These are phyloP conservation scores for Saccharomyces pastorianus DNA, from an alignment of 1,139 yeast genomes.

Conservation along the genomic window DNA sequence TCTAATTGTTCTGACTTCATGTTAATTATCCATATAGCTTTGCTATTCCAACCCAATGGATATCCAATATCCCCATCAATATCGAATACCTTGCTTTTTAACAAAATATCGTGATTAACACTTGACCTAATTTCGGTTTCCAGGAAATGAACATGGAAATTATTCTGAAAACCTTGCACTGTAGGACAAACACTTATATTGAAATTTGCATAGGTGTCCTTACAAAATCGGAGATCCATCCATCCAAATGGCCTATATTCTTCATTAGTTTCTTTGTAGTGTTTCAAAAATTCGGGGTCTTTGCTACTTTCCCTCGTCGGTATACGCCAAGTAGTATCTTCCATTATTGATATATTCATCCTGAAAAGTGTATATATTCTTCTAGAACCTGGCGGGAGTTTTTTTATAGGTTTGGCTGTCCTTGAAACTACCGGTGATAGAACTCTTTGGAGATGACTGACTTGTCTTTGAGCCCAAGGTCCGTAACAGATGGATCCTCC, in stretches of 20 bases:
- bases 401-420: conserved; percentile 44
- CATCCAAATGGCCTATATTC: conserved; percentile 69
- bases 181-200: conserved; percentile 49
- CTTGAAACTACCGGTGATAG: conserved; percentile 62
- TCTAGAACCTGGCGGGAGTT: conserved; percentile 40
- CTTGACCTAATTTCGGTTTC: conserved; percentile 68
- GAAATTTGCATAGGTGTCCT: conserved; percentile 43
- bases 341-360: conserved; percentile 44
- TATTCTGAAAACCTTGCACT: conserved; percentile 52
- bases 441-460: conserved; percentile 55
- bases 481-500: conserved; percentile 76
- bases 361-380: conserved; percentile 54
- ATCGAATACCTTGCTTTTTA: conserved; percentile 53
- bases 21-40: conserved; percentile 57
- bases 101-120: conserved; percentile 77
- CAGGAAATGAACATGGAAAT: conserved; percentile 41
- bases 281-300: conserved; percentile 39
- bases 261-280: conserved; percentile 32
- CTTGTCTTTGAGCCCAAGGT: conserved; percentile 90
- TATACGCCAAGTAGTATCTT: conserved; percentile 61
- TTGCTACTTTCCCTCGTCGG: conserved; percentile 84
- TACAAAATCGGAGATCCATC: conserved; percentile 64
- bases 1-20: conserved; percentile 47
- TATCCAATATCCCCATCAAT: conserved; percentile 52
- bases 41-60: conserved; percentile 79